Evolutionary conservation across 257 asterid genomes (phyloP).

Genomic region (Solanum acaule): DNA sequence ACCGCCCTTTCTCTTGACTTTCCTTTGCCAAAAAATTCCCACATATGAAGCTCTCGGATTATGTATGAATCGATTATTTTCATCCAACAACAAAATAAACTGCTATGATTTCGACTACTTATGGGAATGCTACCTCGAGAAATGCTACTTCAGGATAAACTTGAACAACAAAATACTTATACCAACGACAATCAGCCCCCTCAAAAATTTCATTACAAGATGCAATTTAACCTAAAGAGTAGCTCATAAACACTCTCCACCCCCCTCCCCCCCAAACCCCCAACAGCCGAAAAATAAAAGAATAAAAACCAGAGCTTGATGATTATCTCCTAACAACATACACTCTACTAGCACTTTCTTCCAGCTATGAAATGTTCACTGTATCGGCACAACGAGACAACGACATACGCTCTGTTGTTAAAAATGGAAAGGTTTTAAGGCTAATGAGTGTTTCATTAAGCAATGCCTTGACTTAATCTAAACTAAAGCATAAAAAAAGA

Average conservation of each 20-base stretch:
- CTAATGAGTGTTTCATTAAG: not conserved
- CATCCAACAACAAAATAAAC: not conserved
- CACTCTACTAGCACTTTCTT: not conserved
- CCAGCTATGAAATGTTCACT: not conserved
- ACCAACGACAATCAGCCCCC: not conserved
- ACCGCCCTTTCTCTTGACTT: too few relatives aligned
- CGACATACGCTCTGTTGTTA: too few relatives aligned
- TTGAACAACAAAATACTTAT: not conserved
- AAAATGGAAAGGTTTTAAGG: not conserved
- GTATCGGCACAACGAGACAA: too few relatives aligned
- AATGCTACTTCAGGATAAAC: not conserved
- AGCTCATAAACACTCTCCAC: not conserved
- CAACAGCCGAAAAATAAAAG: not conserved
- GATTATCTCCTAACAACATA: not conserved
- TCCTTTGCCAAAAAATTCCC: too few relatives aligned
- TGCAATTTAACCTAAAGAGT: not conserved
- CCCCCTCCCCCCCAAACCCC: not conserved
- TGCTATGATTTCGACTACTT: too few relatives aligned
- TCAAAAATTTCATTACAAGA: not conserved
- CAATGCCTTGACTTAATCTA: not conserved
- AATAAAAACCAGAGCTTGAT: not conserved
- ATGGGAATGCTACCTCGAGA: too few relatives aligned
- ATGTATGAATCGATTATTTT: not conserved
- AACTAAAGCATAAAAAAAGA: not conserved
- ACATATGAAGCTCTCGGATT: too few relatives aligned